Evolutionary conservation across 176 grass and related monocot species (phyloP), one percentile per base, ranked within the genome.

Genomic region (Triticum aestivum): DNA sequence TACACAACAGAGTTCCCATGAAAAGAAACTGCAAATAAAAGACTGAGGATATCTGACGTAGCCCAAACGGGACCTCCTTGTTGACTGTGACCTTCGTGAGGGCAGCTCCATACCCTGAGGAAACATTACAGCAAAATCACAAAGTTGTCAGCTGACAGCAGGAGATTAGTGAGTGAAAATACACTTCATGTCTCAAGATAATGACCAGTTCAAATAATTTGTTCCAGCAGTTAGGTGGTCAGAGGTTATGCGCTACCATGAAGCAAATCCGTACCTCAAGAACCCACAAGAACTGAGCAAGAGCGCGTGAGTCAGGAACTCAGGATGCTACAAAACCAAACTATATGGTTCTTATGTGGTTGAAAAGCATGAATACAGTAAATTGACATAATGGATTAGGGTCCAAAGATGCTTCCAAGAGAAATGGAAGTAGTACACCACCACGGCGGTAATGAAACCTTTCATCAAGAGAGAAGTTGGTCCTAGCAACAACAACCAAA

Each of bases 41-140:
- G 11, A 45, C 15, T 39, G 45, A 98, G 96, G 96, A 98, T 98
- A 98, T 98, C 84, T 98, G 96, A 13, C 96, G 93, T 63, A 98
- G 81, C 32, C 96, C 96, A 77, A 98, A 95, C 1, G 86, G 81
- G 77, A 95, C 86, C 27, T 98, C 91, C 85, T 95, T 98, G 90
- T 95, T 94, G 37, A 94, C 75, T 27, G 89, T 92, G 69, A 92
- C 89, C 80, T 94, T 95, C 14, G 91, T 90, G 85, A 98, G 93
- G 91, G 93, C 93, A 83, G 90, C 90, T 74, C 96, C 96, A 80
- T 93, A 98, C 88, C 96, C 96, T 98, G 78, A 62, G 80, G 26
- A 80, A 80, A 62, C 21, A 62, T 69, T 61, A 52, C 52, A 74
- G n/a, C 4, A 83, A 83, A 83, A 84, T 8, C 14, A 87, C 61